These are phyloP conservation scores for Chlamydomonas sphaeroides DNA, from an alignment of 139 green algal species.

Conservation along the genomic window DNA sequence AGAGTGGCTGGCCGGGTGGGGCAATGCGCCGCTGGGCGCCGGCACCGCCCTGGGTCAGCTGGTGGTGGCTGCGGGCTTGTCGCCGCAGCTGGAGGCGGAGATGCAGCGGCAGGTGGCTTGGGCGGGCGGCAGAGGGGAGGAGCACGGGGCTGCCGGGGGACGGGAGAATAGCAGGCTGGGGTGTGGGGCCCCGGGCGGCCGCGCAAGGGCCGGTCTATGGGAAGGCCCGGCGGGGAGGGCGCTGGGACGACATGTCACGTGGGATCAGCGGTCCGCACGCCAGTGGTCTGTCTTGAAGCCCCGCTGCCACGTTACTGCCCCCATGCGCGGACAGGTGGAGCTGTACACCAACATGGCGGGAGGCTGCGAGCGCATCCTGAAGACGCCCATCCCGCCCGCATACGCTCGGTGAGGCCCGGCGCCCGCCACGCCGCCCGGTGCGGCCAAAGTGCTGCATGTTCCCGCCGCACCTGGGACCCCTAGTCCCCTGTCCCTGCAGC, in stretches of 20 bases:
- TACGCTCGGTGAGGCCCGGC: slow-evolving; percentile 59
- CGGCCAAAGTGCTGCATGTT: neutral
- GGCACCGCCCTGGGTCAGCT: slow-evolving; percentile 24
- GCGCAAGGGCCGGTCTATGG: too few relatives aligned
- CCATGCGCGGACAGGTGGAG: too few relatives aligned
- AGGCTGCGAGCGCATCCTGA: slow-evolving; percentile 67
- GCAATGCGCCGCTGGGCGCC: slow-evolving; percentile 35
- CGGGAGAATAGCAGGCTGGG: too few relatives aligned
- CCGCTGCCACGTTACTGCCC: too few relatives aligned
- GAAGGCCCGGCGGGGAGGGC: too few relatives aligned
- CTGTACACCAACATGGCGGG: slow-evolving; percentile 54
- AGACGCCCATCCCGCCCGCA: slow-evolving; percentile 70
- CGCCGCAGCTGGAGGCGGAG: slow-evolving; percentile 25
- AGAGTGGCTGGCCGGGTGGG: slow-evolving; percentile 39
- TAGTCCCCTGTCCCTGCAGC: too few relatives aligned
- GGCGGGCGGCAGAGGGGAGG: neutral
- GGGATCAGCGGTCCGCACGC: too few relatives aligned
- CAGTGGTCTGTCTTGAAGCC: too few relatives aligned
- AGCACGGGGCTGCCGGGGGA: too few relatives aligned
- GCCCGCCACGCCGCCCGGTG: neutral
- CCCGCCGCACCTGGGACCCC: too few relatives aligned
- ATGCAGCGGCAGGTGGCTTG: slow-evolving; percentile 15
- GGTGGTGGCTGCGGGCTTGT: slow-evolving; percentile 32
- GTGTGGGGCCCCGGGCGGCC: too few relatives aligned
- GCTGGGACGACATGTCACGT: too few relatives aligned